Base-by-base conservation (phyloP, 257 asterid genomes). In the Capsicum baccatum region DNA sequence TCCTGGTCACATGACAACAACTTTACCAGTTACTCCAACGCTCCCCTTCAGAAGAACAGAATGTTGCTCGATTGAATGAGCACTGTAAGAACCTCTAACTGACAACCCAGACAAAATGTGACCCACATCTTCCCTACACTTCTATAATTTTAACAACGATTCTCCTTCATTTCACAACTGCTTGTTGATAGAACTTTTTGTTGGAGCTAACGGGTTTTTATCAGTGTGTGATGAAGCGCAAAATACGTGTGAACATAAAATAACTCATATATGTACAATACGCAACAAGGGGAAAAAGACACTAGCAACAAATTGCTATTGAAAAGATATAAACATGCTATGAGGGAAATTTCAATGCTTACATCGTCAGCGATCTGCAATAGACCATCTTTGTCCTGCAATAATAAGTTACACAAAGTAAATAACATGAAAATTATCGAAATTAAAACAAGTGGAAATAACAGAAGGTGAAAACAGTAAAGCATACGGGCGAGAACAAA, bases 311-410 rank as follows among this genome's bases (percentile, higher is more conserved):
- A 76, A 79, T 57, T 56, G 1, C 54, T 33, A 44, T 64, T 56
- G 83, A 47, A 39, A 54, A 35, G 21, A 60, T 16, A 42, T 19
- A 39, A 50, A 19, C 52, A 47, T n/a, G 57, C 3, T 44, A 80
- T 19, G 48, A 59, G 17, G 70, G 57, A 52, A 81, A 44, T 37
- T 33, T 67, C 42, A 84, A 47, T 78, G 50, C 99, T 97, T 94
- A 97, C 99, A 85, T 97, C 98, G 68, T 95, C 98, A 21, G 98
- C 99, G 84, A 97, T 95, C 82, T 87, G 97, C 85, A 95, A 70
- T 48, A 84, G 84, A 68, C 98, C 98, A 84, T 91, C 90, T 73
- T 90, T 89, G 80, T 90, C 97, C 98, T 96, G 97, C 90, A 92
- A 84, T 42, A 79, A 78, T 66, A 82, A 59, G 68, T 68, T 9